Base-by-base conservation (phyloP, 2,329 filamentous ascomycete species). In the Epichloe festucae region DNA sequence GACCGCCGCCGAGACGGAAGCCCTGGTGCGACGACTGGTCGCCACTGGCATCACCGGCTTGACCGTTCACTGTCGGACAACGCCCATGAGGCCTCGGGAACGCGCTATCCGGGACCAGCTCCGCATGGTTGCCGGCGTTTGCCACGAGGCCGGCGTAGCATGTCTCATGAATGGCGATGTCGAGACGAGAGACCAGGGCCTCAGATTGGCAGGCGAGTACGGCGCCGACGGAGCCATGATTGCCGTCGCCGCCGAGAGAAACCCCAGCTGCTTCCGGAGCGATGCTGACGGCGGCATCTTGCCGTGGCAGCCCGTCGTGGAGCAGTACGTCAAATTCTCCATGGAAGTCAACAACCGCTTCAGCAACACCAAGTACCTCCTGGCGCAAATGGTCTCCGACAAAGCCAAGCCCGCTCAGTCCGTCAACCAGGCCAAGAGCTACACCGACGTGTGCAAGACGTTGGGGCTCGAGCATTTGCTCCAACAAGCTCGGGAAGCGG, bases 121-220 rank as follows among this genome's bases (percentile, higher is more conserved):
- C 54, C 77, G 77, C 53, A 95, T 95, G 87, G 77, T 98, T 46
- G 85, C 79, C 1, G 73, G 81, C 5, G 75, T 95, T 1, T 98
- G 93, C 63, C 82, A 78, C 56, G 83, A 89, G 57, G 83, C 83
- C 11, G 91, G 91, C 31, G 89, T 98, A 2, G 89, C 91, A 8
- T 96, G 91, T 63, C 70, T 97, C 41, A 90, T 97, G 82, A 98
- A 98, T 63, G 93, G 93, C 46, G 93, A 98, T 62, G 89, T 98
- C 0, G 80, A 77, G 51, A 80, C 74, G 39, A 79, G 87, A 51
- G 85, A 88, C 48, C 74, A 95, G 53, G 91, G 83, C 0, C 63
- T 86, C 7, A 65, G 73, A 53, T 74, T 98, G 6, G 84, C 89
- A 55, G 62, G 78, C 27, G 85, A 95, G 64, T 96, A 79, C 63